Evolutionary conservation across 2,329 filamentous ascomycete species (phyloP), one percentile per base, ranked within the genome.

Genomic region (Aspergillus pseudoterreus): DNA sequence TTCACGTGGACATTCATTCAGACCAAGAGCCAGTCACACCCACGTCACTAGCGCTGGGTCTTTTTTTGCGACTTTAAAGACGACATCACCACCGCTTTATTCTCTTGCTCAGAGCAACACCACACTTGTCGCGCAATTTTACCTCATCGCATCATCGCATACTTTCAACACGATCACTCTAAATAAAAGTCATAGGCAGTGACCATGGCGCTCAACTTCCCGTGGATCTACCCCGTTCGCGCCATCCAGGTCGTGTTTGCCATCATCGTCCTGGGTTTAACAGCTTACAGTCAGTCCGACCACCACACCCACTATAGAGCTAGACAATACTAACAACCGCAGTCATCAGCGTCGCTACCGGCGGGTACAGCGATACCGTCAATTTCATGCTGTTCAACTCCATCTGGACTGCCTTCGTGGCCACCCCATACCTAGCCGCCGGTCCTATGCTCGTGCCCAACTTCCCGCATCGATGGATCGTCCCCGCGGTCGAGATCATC

Each of bases 321-420:
- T 6, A 30, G n/a, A 32, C 15, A 27, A 21, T 35, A 36, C 53
- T 54, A 27, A 52, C 41, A 27, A 41, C 11, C 35, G 11, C 60
- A 88, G 85, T 85, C 55, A 79, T 84, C 38, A 72, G 73, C 60
- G 76, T 17, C 14, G 35, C 35, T 9, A 38, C 35, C 14, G 35
- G 14, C 14, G 35, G 35, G 12, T 75, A 74, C 33, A 84, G 86
- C 6, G 76, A 80, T 10, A 74, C 79, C 33, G 75, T 88, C 67
- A 84, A 85, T 72, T 95, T 94, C 75, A 80, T 92, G 72, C 78
- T 95, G 71, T 95, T 95, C 80, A 80, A 79, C 66, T 77, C 83
- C 38, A 76, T 91, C 60, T 95, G 89, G 88, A 87, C 89, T 1
- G 69, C 90, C 44, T 78, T 94, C 56, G 74, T 86, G 4, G 74